Conservation (phyloP, 1,139 yeast genomes). For the Diutina sp. region DNA sequence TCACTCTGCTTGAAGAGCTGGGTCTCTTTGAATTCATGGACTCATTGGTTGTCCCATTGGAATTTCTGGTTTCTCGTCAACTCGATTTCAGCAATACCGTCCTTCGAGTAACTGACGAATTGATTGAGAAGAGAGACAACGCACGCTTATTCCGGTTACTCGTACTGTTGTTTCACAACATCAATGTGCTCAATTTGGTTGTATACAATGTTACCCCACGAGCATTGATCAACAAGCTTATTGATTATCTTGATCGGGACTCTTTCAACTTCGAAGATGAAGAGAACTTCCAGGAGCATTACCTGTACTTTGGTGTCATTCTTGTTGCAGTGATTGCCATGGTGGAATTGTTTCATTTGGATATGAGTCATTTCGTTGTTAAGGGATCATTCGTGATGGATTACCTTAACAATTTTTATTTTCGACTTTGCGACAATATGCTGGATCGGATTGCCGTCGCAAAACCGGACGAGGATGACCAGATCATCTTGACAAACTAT, state of each 20-base stretch:
- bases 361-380: slow-evolving; percentile 13
- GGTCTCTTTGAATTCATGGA: slow-evolving; percentile 27
- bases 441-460: slow-evolving; percentile 10
- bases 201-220: slow-evolving; percentile 15
- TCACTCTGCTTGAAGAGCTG: slow-evolving; percentile 40
- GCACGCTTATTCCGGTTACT: slow-evolving; percentile 38
- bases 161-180: slow-evolving; percentile 28
- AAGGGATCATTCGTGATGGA: slow-evolving; percentile 21
- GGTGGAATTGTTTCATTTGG: slow-evolving; percentile 30
- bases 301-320: slow-evolving; percentile 52
- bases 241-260: slow-evolving; percentile 22
- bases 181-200: slow-evolving; percentile 28
- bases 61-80: slow-evolving; percentile 25
- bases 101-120: slow-evolving; percentile 19
- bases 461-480: slow-evolving; percentile 14
- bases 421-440: slow-evolving; percentile 20
- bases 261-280: slow-evolving; percentile 29
- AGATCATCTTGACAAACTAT: slow-evolving; percentile 20
- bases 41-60: slow-evolving; percentile 15
- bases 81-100: slow-evolving; percentile 23
- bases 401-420: slow-evolving; percentile 22
- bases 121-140: slow-evolving; percentile 24
- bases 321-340: slow-evolving; percentile 37
- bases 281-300: slow-evolving; percentile 54
- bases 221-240: slow-evolving; percentile 14